Evolutionary conservation across 176 grass and related monocot species (phyloP).

Genomic region (Areca catechu): DNA sequence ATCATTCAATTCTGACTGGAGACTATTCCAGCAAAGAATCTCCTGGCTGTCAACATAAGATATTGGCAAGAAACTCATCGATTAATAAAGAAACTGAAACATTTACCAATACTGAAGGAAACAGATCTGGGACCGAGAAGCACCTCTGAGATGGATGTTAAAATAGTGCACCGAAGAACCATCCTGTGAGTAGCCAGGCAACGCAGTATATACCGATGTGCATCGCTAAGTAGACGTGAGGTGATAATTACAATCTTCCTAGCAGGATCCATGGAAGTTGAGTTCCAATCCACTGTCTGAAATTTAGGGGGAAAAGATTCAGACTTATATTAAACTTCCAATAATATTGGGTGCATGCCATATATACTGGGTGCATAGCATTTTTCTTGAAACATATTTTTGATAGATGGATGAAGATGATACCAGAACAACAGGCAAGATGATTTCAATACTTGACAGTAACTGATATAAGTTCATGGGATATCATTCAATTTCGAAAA

Average conservation of each 20-base stretch:
- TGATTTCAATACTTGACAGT: too few species aligned
- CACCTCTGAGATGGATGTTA: conserved; percentile 87
- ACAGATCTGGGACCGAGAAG: conserved; percentile 29
- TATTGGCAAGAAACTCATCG: too few species aligned
- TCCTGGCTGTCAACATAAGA: too few species aligned
- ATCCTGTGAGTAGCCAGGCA: conserved; percentile 60
- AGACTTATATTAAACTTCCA: too few species aligned
- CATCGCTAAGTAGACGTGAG: conserved; percentile 78
- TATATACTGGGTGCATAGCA: neutral
- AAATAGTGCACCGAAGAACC: conserved; percentile 62
- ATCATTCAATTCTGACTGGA: too few species aligned
- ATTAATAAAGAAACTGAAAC: too few species aligned
- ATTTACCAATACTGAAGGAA: conserved; percentile 1
- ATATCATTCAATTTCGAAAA: too few species aligned
- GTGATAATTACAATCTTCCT: conserved; percentile 73
- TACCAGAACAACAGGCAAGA: too few species aligned
- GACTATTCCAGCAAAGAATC: too few species aligned
- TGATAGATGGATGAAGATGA: too few species aligned
- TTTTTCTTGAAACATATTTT: too few species aligned
- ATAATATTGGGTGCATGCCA: neutral
- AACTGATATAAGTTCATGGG: too few species aligned
- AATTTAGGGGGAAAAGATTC: conserved; percentile 7
- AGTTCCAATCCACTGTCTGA: conserved; percentile 63
- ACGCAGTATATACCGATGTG: conserved; percentile 84
- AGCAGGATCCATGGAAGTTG: conserved; percentile 50